Evolutionary conservation across 2,329 filamentous ascomycete genomes (phyloP), one percentile per base, ranked within the genome.

Genomic region (Aureobasidium sp.): DNA sequence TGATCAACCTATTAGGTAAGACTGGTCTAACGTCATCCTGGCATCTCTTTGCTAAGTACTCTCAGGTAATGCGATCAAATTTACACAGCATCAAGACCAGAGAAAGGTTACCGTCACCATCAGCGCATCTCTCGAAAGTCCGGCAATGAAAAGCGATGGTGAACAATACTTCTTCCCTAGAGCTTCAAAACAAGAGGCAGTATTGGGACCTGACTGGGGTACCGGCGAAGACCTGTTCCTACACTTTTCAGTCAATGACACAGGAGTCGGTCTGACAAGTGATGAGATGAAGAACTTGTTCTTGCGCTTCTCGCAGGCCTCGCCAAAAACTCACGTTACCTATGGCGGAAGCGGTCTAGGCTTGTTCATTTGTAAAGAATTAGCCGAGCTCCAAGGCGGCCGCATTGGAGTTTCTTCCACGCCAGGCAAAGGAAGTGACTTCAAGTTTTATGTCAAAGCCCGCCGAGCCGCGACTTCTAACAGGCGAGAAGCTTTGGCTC

Each of bases 311-410:
- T 82, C 84, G 14, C 86, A 89, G 71, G 84, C 85, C 0, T 86
- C 81, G n/a, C 82, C 84, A 3, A 82, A 80, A 61, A 88, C 85
- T 0, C 85, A 87, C 64, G 81, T 86, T 39, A 81, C 86, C 62
- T 88, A 89, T 65, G 86, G 86, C 25, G 86, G 86, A 0, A 86
- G 83, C 0, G 86, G 86, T 0, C 77, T 89, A 1, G 86, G 86
- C 0, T 75, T 89, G 0, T 89, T 88, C 68, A 88, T 89, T 61
- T 86, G 83, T 47, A 79, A 85, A n/a, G 79, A 84, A 36, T 77
- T 89, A 11, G 85, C 85, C 1, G 86, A 89, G 68, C 76, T 89
- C 34, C 85, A 88, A 64, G 84, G 85, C 21, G 86, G 86, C 1
- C 81, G 84, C 44, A 87, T 89, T 34, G 86, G 85, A 1, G 82